Base-by-base conservation (phyloP, 2,329 filamentous ascomycete species). In the Phoma herbarum region DNA sequence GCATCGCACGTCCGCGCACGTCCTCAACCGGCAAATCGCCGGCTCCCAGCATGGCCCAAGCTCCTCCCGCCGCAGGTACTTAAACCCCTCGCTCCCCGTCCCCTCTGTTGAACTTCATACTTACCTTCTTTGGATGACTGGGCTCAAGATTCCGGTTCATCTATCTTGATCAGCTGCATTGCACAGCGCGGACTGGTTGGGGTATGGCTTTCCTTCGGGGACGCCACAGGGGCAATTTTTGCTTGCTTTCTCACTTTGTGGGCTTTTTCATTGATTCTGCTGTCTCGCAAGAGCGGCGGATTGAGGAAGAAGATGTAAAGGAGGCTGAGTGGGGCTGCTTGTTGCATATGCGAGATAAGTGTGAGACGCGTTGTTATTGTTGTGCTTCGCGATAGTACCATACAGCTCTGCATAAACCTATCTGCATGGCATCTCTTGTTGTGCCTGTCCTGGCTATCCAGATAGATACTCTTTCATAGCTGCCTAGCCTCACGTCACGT, bases 201-300 rank as follows among this genome's bases (percentile, higher is more conserved):
- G 51, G 31, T 53, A 47, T 53, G 51, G 43, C 42, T 53, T 53
- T 53, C 51, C 51, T 53, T 31, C 51, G 51, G 43, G 43, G 51
- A 53, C 51, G 43, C 51, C 42, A 53, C 42, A 53, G 51, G 43
- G 51, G 51, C 51, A 53, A 53, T 53, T 53, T 53, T 53, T 46
- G 51, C 43, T 53, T 16, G 41, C 42, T 20, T 29, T 20, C 31
- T 53, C 22, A 31, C 51, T 29, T 22, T 6, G 52, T 35, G 37
- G 8, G 33, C 51, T 60, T 59, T 68, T 67, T 63, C 62, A 65
- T 53, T 53, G 43, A 46, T 28, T 10, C 18, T 18, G 41, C 12
- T 46, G 22, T 33, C 35, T 20, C 9, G 7, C 3, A 12, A n/a
- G 43, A 7, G 7, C 28, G 23, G 51, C 12, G 35, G 35, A 25